Evolutionary conservation across 495 filamentous ascomycete species (phyloP).

Genomic region (Oleoguttula mirabilis): DNA sequence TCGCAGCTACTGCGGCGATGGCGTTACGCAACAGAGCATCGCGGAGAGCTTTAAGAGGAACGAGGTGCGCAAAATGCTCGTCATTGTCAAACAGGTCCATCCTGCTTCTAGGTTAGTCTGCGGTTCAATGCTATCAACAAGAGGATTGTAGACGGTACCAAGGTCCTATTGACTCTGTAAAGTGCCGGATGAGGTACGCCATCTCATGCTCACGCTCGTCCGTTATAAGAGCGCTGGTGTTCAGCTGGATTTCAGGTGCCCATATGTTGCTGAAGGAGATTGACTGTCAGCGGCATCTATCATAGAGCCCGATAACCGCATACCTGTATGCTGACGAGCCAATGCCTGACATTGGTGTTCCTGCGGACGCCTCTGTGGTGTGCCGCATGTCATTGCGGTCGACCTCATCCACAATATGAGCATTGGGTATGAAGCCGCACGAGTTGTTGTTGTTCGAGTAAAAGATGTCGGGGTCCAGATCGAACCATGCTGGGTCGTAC

Average conservation of each 20-base stretch:
- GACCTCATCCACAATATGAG: conserved; percentile 16
- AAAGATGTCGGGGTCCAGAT: conserved; percentile 12
- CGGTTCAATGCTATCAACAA: too few relatives aligned
- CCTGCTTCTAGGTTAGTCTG: too few relatives aligned
- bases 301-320: not conserved
- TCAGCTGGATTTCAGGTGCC: conserved; percentile 9
- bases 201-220: conserved; percentile 40
- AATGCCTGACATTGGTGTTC: conserved; percentile 1
- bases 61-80: conserved; percentile 43
- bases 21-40: conserved; percentile 49
- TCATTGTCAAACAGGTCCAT: conserved; percentile 52
- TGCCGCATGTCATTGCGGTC: conserved; percentile 5
- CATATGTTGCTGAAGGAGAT: conserved; percentile 6
- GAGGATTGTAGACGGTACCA: conserved; percentile 27
- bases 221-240: conserved; percentile 13
- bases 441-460: conserved; percentile 9
- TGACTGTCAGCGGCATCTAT: not conserved
- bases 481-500: conserved; percentile 16
- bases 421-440: conserved; percentile 16
- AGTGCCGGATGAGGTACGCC: conserved; percentile 51
- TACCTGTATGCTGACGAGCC: not conserved
- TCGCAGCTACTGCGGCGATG: conserved; percentile 50
- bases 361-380: conserved; percentile 1
- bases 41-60: conserved; percentile 44
- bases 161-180: conserved; percentile 47